Percentiles rank a stretch among this genome's conserved stretches.
Evolutionary conservation across 1,284 basidiomycete genomes (phyloP).

Genomic region (Puccinia coronata): DNA sequence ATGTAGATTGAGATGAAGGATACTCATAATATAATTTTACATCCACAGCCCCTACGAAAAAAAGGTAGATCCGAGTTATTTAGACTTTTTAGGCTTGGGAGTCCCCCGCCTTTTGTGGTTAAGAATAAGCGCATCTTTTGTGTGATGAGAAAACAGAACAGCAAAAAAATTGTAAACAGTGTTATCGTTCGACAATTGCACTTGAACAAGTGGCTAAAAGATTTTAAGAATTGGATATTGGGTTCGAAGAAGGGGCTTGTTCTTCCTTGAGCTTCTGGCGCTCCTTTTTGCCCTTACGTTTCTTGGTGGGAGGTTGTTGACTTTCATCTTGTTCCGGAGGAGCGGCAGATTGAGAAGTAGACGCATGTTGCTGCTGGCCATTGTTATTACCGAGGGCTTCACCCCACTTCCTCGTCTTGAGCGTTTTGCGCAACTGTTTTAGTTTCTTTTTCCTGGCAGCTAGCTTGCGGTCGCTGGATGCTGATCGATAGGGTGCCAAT

Average conservation of each 20-base stretch:
- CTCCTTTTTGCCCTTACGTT: slow-evolving; percentile 62
- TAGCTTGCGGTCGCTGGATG: slow-evolving; percentile 65
- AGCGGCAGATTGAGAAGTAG: slow-evolving; percentile 50
- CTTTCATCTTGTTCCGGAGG: slow-evolving; percentile 39
- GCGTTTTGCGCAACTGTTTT: slow-evolving; percentile 70
- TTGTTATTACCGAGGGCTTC: slow-evolving; percentile 56
- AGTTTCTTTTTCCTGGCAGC: slow-evolving; percentile 66
- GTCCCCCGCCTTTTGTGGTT: background rate
- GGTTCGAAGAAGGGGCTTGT: background rate
- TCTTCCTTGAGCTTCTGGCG: slow-evolving; percentile 54
- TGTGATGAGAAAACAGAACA: background rate
- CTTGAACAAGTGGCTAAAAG: too few relatives aligned
- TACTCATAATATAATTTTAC: background rate
- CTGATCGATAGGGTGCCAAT: slow-evolving; percentile 80
- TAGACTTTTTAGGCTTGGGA: background rate
- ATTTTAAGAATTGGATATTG: background rate
- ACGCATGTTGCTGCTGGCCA: slow-evolving; percentile 51
- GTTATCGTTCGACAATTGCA: too few relatives aligned
- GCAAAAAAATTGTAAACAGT: too few relatives aligned
- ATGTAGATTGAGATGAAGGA: background rate
- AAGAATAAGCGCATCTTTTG: background rate
- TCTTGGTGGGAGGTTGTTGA: slow-evolving; percentile 54
- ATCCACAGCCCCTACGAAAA: too few relatives aligned
- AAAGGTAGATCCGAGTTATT: background rate
- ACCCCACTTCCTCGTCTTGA: slow-evolving; percentile 63